phyloP scores from a whole-genome alignment of 2,329 filamentous ascomycete species.

The Fusarium dlaminii region DNA sequence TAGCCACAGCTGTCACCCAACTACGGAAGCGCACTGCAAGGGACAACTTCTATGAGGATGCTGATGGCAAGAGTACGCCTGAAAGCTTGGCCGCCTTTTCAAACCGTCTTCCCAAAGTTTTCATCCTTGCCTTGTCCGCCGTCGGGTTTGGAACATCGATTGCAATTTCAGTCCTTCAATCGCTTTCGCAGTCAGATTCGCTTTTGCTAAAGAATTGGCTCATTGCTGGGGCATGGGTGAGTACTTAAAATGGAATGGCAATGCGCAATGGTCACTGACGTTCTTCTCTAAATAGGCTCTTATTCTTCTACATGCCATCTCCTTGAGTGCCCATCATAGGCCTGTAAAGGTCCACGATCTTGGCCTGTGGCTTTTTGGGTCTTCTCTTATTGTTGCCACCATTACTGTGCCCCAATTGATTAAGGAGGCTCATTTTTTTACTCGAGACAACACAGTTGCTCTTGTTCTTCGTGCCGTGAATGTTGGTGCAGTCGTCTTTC shows the following conservation, averaged over 20 bases:
- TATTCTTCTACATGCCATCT: conserved; percentile 61
- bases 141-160: conserved; percentile 66
- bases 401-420: conserved; percentile 58
- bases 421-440: conserved; percentile 45
- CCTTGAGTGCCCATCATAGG: conserved; percentile 59
- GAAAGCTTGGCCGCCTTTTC: conserved; percentile 72
- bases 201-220: conserved; percentile 68
- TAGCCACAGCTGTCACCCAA: conserved; percentile 48
- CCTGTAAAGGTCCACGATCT: conserved; percentile 63
- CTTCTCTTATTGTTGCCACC: conserved; percentile 55
- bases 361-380: conserved; percentile 62
- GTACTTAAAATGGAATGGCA: conserved; percentile 42
- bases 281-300: conserved; percentile 52
- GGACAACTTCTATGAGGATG: conserved; percentile 70
- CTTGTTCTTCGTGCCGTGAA: conserved; percentile 59
- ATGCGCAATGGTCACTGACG: neutral
- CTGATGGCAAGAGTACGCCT: conserved; percentile 73
- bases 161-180: conserved; percentile 63
- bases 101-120: conserved; percentile 64
- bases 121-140: conserved; percentile 63
- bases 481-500: conserved; percentile 54
- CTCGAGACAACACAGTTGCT: conserved; percentile 49
- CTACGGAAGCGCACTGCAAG: conserved; percentile 48
- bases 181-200: conserved; percentile 49
- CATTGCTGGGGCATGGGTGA: conserved; percentile 69